Percentiles rank a stretch among this genome's conserved stretches.
Evolutionary conservation across 1,139 yeast genomes (phyloP).

Genomic region (Saccharomycopsis phalli): DNA sequence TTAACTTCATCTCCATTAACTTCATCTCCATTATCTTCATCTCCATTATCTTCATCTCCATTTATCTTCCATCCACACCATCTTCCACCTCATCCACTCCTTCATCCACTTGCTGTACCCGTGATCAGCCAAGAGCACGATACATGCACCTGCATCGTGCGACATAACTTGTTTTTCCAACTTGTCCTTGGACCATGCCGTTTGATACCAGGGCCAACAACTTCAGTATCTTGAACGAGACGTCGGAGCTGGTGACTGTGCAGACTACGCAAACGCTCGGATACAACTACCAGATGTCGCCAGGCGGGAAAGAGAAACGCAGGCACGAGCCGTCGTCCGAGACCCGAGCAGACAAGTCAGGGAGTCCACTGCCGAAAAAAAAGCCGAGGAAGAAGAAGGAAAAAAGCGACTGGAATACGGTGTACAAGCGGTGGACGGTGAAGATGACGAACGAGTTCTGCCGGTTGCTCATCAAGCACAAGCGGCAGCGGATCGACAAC

Average conservation of each 20-base stretch:
- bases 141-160: too few relatives aligned
- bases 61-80: too few relatives aligned
- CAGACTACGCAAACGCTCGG: slow-evolving; percentile 1
- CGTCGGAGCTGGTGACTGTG: not conserved
- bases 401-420: slow-evolving; percentile 7
- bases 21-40: too few relatives aligned
- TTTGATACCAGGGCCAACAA: slow-evolving; percentile 4
- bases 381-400: slow-evolving; percentile 1
- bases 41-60: too few relatives aligned
- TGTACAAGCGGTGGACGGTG: slow-evolving; percentile 20
- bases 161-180: too few relatives aligned
- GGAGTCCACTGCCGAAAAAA: not conserved
- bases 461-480: slow-evolving; percentile 15
- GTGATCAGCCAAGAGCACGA: too few relatives aligned
- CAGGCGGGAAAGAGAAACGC: not conserved
- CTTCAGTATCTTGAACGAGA: slow-evolving; percentile 9
- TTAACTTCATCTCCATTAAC: too few relatives aligned
- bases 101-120: too few relatives aligned
- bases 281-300: slow-evolving; percentile 1
- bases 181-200: slow-evolving; percentile 6
- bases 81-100: too few relatives aligned
- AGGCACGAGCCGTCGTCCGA: not conserved
- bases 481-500: slow-evolving; percentile 15
- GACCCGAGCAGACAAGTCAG: not conserved
- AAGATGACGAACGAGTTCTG: slow-evolving; percentile 20